These are phyloP conservation scores for Chytriomyces sp. DNA, from an alignment of 192 early-diverging fungal species.

Conservation along the genomic window DNA sequence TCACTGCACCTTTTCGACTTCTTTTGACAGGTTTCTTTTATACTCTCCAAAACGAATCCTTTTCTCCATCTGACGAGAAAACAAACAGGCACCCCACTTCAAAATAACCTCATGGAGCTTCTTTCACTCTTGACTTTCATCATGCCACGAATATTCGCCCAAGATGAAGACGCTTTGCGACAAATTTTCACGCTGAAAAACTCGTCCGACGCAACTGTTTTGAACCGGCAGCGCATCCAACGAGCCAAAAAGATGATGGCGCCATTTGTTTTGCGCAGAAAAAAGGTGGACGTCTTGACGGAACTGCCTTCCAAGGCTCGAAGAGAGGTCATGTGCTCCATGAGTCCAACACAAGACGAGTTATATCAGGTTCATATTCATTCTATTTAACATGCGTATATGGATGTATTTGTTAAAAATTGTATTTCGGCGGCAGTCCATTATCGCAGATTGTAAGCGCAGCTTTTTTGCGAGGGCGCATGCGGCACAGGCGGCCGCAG, in stretches of 20 bases:
- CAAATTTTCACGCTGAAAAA: slow-evolving; percentile 70
- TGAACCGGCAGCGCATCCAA: slow-evolving; percentile 64
- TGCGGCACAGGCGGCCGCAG: not conserved
- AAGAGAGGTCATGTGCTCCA: slow-evolving; percentile 31
- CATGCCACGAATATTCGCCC: slow-evolving; percentile 76
- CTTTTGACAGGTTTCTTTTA: slow-evolving; percentile 19
- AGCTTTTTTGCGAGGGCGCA: slow-evolving; percentile 18
- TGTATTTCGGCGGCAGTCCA: slow-evolving; percentile 23
- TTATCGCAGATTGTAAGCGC: slow-evolving; percentile 45
- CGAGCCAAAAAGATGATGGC: slow-evolving; percentile 83
- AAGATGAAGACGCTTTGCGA: slow-evolving; percentile 56
- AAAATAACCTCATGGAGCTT: slow-evolving; percentile 91
- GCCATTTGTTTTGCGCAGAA: slow-evolving; percentile 85
- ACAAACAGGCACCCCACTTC: slow-evolving; percentile 91
- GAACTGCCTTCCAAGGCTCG: slow-evolving; percentile 45
- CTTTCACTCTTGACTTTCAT: slow-evolving; percentile 81
- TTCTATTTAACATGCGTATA: not conserved
- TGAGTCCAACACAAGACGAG: slow-evolving; percentile 36
- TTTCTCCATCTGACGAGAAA: slow-evolving; percentile 3
- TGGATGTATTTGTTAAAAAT: not conserved
- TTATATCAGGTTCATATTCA: slow-evolving; percentile 38
- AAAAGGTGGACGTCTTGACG: slow-evolving; percentile 64
- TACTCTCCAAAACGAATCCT: not conserved
- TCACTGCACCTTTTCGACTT: slow-evolving; percentile 39
- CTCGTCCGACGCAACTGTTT: slow-evolving; percentile 34